A percentile compares a stretch with the other conserved stretches of the same genome.
These are phyloP conservation scores for Xylaria cubensis DNA, from an alignment of 495 filamentous ascomycete species.

Conservation along the genomic window DNA sequence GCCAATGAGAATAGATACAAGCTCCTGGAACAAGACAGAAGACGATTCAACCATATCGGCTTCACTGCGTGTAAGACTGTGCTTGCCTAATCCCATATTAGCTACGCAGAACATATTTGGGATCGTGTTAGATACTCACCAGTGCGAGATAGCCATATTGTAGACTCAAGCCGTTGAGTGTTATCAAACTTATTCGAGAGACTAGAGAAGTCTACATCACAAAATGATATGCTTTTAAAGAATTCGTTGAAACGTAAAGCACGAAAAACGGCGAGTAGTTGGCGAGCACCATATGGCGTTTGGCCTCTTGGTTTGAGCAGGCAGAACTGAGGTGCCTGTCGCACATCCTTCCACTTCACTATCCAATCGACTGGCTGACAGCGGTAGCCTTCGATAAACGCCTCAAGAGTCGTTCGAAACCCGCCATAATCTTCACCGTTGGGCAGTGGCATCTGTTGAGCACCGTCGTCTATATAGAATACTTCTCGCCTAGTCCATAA, in stretches of 20 bases:
- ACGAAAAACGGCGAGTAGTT: conserved; percentile 85
- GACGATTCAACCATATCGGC: conserved; percentile 46
- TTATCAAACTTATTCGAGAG: conserved; percentile 46
- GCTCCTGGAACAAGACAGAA: conserved; percentile 53
- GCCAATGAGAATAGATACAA: conserved; percentile 54
- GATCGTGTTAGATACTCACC: conserved; percentile 30
- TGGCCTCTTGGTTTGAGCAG: conserved; percentile 71
- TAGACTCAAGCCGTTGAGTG: conserved; percentile 35
- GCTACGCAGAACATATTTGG: neutral
- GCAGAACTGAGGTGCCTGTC: conserved; percentile 82
- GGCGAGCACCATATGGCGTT: conserved; percentile 69
- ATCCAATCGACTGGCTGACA: conserved; percentile 79
- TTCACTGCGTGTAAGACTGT: conserved; percentile 42
- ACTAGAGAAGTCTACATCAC: conserved; percentile 66
- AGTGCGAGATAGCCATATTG: conserved; percentile 40
- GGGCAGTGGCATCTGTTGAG: conserved; percentile 54
- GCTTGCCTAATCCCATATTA: conserved; percentile 34
- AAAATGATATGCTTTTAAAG: conserved; percentile 85
- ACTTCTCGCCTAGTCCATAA: conserved; percentile 68
- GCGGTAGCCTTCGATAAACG: conserved; percentile 81
- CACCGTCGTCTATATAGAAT: conserved; percentile 67
- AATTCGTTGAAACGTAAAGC: conserved; percentile 91
- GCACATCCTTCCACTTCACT: conserved; percentile 72
- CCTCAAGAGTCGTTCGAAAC: conserved; percentile 82
- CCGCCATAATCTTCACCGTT: conserved; percentile 77